A percentile compares a stretch with the other conserved stretches of the same genome.
Conservation (phyloP, 2,329 filamentous ascomycete genomes). For the Cytospora leucostoma region DNA sequence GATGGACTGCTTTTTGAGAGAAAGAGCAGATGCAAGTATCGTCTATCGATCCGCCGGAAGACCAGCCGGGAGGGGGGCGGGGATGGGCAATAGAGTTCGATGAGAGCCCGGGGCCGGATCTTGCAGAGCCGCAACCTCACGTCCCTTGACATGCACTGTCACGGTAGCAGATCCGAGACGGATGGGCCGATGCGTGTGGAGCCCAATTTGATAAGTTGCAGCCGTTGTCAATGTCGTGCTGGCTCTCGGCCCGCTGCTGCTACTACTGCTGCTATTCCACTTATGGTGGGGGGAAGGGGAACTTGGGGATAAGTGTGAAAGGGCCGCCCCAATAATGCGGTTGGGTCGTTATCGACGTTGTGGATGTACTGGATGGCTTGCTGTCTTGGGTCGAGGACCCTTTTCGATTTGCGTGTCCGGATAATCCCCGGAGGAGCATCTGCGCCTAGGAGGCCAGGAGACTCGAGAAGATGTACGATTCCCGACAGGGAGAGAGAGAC, state of each 20-base stretch:
- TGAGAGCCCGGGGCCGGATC: constrained; percentile 17
- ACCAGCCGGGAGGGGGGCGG: background rate
- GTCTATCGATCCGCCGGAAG: constrained; percentile 13
- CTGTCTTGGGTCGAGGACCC: background rate
- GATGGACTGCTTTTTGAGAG: background rate
- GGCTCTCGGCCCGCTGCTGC: background rate
- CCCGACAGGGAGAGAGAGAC: background rate
- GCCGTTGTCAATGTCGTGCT: constrained; percentile 16
- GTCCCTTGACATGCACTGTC: constrained; percentile 11
- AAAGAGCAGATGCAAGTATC: background rate
- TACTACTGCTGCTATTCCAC: constrained; percentile 3
- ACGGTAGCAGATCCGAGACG: constrained; percentile 17
- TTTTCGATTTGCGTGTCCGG: background rate
- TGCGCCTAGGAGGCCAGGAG: background rate
- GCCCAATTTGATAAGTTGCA: constrained; percentile 17
- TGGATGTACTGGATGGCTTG: background rate
- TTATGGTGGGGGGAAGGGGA: background rate
- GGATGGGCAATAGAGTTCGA: constrained; percentile 12
- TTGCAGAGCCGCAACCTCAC: constrained; percentile 13
- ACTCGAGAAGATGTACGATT: background rate
- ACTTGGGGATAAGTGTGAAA: background rate
- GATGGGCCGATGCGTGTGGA: constrained; percentile 10
- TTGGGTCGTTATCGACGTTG: background rate
- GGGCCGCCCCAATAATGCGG: background rate
- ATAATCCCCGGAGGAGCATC: background rate